Conservation (phyloP, 2,329 filamentous ascomycete genomes). For the Fusarium transvaalense region DNA sequence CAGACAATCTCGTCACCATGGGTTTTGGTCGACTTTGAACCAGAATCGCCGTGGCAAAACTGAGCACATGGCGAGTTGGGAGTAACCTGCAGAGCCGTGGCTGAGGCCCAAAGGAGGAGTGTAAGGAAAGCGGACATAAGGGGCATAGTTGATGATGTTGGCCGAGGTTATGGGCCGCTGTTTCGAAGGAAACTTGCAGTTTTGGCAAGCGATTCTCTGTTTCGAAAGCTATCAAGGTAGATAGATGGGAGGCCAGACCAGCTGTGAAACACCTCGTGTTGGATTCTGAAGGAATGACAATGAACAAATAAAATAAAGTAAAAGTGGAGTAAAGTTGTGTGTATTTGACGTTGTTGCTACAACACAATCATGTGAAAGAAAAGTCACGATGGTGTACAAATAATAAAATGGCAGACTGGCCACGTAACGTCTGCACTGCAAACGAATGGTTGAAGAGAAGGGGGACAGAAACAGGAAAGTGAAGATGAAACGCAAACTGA, state of each 20-base stretch:
- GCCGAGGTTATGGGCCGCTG: constrained; percentile 3
- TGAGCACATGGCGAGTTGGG: constrained; percentile 67
- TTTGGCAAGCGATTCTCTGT: constrained; percentile 11
- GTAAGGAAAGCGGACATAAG: constrained; percentile 14
- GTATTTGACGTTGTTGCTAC: constrained; percentile 31
- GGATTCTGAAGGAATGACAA: constrained; percentile 6
- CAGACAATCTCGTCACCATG: constrained; percentile 62
- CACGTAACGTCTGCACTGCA: constrained; percentile 13
- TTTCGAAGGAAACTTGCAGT: constrained; percentile 12
- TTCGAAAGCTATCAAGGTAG: constrained; percentile 4
- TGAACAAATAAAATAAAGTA: background rate
- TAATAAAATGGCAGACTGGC: background rate
- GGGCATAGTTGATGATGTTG: constrained; percentile 10
- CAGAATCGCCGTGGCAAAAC: constrained; percentile 61
- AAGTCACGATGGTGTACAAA: constrained; percentile 2
- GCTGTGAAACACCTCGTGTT: constrained; percentile 35
- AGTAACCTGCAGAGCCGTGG: constrained; percentile 62
- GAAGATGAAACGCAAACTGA: constrained; percentile 21
- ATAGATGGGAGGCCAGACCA: constrained; percentile 35
- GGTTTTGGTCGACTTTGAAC: constrained; percentile 62
- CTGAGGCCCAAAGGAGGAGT: constrained; percentile 32
- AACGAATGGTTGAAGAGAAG: constrained; percentile 14
- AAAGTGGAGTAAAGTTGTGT: constrained; percentile 1
- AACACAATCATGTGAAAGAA: constrained; percentile 9
- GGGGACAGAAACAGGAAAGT: background rate